Evolutionary conservation across 2,329 filamentous ascomycete species (phyloP), one percentile per base, ranked within the genome.

Genomic region (Arthrinium puccinioides): DNA sequence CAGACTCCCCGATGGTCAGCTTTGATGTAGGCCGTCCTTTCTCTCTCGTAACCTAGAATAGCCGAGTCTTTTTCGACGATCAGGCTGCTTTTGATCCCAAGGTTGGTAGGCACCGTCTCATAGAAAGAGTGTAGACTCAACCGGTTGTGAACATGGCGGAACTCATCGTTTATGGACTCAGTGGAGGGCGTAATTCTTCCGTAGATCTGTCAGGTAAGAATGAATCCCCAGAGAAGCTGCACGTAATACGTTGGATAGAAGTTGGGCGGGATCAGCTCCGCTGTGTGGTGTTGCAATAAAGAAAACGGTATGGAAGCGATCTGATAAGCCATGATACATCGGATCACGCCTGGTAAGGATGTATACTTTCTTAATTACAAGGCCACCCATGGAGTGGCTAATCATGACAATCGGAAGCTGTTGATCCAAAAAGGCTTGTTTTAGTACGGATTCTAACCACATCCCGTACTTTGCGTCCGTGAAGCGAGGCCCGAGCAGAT

Each of bases 231-330:
- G 13, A 19, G 41, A 35, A 8, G 44, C 46, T 15, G 48, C 18
- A 3, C 25, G 44, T 2, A 58, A 38, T 14, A 57, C 46, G 14
- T 46, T 51, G 20, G 53, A 53, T 5, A 58, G 34, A 6, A 45
- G 42, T 14, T 43, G 38, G 3, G 55, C 54, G 28, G 49, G 51
- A 27, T 59, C 46, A 1, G 57, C 55, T 0, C 58, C 60, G 10
- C 53, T 39, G 35, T 63, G 60, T 1, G 60, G 59, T 4, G 59
- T 61, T 2, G 57, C 55, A 7, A 63, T 46, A 41, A 63, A 62
- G 43, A 54, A 53, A 6, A 62, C 54, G 24, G 44, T 45, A 21
- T 44, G 44, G 6, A 57, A 48, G 13, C 52, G 47, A n/a, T 27
- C 21, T 7, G 23, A n/a, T 11, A 35, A 23, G 1, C 11, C 29